Percentiles rank a stretch among this genome's conserved stretches.
Evolutionary conservation across 169 alveolate species (phyloP).

Genomic region (Perkinsus marinus): DNA sequence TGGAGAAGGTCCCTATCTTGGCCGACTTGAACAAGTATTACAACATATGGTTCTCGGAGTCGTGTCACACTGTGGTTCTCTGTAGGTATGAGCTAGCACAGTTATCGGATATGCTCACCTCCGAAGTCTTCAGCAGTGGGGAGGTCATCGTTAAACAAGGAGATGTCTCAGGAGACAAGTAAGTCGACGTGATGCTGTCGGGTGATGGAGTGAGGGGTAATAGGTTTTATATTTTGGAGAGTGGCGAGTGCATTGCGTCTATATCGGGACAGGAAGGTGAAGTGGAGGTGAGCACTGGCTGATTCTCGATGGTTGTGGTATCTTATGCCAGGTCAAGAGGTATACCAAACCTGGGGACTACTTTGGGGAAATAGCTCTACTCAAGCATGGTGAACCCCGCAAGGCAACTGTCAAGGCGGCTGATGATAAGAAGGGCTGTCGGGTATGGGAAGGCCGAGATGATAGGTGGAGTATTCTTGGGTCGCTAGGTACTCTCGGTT

Average conservation of each 20-base stretch:
- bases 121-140: not conserved
- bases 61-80: not conserved
- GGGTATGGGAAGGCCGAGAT: not conserved
- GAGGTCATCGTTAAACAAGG: slow-evolving; percentile 1
- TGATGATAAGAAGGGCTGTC: not conserved
- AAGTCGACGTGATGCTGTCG: not conserved
- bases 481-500: not conserved
- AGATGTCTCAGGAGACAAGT: not conserved
- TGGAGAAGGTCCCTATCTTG: not conserved
- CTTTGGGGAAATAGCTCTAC: not conserved
- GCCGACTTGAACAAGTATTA: not conserved
- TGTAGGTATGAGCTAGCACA: not conserved
- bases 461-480: not conserved
- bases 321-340: not conserved
- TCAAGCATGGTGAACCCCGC: not conserved
- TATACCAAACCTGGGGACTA: not conserved
- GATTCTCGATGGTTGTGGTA: not conserved
- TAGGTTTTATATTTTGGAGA: not conserved
- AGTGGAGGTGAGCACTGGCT: not conserved
- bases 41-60: not conserved
- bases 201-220: not conserved
- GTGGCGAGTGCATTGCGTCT: not conserved
- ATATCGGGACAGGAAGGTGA: not conserved
- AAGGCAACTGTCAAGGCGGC: not conserved
- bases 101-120: not conserved